Conservation (phyloP, 345 rosid species). For the Boechera stricta region DNA sequence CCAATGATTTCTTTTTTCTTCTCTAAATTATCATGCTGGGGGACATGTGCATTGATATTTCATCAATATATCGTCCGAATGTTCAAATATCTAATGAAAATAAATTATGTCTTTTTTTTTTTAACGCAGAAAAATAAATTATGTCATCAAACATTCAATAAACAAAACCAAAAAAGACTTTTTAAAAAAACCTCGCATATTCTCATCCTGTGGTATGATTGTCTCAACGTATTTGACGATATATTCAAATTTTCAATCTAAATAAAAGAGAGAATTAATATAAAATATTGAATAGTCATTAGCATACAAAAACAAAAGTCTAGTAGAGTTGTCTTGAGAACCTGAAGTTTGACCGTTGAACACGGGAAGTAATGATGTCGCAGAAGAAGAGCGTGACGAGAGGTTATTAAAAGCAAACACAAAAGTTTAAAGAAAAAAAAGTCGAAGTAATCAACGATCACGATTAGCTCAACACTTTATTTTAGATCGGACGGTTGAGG, state of each 20-base stretch:
- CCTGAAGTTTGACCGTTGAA: constrained; percentile 47
- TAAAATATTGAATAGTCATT: constrained; percentile 3
- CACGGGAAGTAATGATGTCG: constrained; percentile 34
- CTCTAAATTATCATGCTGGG: background rate
- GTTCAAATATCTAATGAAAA: background rate
- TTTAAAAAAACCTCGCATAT: background rate
- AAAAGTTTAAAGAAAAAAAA: background rate
- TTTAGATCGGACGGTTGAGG: background rate
- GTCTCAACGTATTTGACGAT: constrained; percentile 18
- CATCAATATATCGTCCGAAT: constrained; percentile 17
- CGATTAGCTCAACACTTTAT: background rate
- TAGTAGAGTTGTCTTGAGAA: constrained; percentile 20
- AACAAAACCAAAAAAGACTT: background rate
- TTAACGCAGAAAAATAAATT: background rate
- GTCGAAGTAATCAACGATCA: constrained; percentile 30
- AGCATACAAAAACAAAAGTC: constrained; percentile 16
- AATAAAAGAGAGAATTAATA: background rate
- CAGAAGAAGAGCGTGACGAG: constrained; percentile 43
- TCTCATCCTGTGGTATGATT: background rate
- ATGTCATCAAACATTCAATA: constrained; percentile 5
- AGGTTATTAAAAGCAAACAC: constrained; percentile 3
- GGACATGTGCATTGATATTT: constrained; percentile 20
- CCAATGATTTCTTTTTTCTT: background rate
- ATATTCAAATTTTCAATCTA: background rate
- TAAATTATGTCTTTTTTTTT: background rate